These are phyloP conservation scores for Candida tetrigidarum DNA, from an alignment of 1,139 yeast species.

Conservation along the genomic window DNA sequence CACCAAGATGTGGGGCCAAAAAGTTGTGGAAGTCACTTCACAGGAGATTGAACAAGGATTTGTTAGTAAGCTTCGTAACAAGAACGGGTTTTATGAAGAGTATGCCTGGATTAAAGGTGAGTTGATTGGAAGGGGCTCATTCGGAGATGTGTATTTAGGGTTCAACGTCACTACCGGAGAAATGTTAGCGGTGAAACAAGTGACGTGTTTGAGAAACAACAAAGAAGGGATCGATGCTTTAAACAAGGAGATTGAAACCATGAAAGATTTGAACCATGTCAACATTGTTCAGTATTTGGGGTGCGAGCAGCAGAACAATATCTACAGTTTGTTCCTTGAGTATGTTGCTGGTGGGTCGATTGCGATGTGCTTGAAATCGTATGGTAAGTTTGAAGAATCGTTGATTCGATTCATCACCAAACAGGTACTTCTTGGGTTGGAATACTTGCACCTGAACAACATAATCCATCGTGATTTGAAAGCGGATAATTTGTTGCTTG, in stretches of 20 bases:
- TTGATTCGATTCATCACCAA: slow-evolving; percentile 73
- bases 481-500: slow-evolving; percentile 90
- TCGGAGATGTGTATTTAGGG: slow-evolving; percentile 94
- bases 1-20: slow-evolving; percentile 98
- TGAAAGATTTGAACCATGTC: slow-evolving; percentile 92
- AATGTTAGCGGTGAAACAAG: slow-evolving; percentile 98
- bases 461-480: slow-evolving; percentile 94
- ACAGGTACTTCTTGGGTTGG: slow-evolving; percentile 83
- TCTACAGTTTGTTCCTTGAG: slow-evolving; percentile 86
- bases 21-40: slow-evolving; percentile 88
- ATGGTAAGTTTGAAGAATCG: slow-evolving; percentile 84
- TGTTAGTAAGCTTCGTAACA: slow-evolving; percentile 61
- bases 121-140: slow-evolving; percentile 93
- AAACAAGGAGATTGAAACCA: slow-evolving; percentile 88
- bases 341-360: slow-evolving; percentile 99
- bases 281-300: slow-evolving; percentile 97
- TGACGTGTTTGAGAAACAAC: slow-evolving; percentile 36
- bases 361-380: slow-evolving; percentile 79
- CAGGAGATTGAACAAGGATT: slow-evolving; percentile 62
- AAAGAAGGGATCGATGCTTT: slow-evolving; percentile 78
- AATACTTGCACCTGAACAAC: slow-evolving; percentile 85
- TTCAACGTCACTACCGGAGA: slow-evolving; percentile 97
- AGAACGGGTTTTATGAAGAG: slow-evolving; percentile 71
- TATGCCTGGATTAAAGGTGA: slow-evolving; percentile 99
- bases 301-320: slow-evolving; percentile 75